A percentile compares a stretch with the other conserved stretches of the same genome.
These are phyloP conservation scores for Diplogelasinospora grovesii DNA, from an alignment of 495 filamentous ascomycete genomes.

Conservation along the genomic window DNA sequence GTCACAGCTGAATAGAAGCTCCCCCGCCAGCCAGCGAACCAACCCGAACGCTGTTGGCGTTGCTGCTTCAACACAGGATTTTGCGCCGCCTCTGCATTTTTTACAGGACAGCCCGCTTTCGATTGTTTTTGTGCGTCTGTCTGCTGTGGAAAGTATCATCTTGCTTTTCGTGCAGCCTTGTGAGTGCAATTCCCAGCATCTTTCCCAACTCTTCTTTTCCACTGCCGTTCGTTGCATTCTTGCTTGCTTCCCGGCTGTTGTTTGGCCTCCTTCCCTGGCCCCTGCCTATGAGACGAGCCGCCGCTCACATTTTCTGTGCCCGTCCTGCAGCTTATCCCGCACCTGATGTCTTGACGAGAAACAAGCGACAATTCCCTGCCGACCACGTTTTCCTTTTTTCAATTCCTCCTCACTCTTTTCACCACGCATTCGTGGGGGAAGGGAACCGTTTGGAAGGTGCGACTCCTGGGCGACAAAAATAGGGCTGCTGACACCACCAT, in stretches of 20 bases:
- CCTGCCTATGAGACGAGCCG: constrained; percentile 19
- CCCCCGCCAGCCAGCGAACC: too few species aligned
- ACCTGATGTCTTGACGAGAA: constrained; percentile 26
- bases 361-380: constrained; percentile 9
- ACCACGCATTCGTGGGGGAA: constrained; percentile 7
- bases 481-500: constrained; percentile 17
- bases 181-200: constrained; percentile 4
- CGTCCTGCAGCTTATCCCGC: constrained; percentile 21
- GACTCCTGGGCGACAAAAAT: constrained; percentile 22
- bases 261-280: constrained; percentile 3
- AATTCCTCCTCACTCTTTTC: constrained; percentile 4
- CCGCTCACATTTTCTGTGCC: constrained; percentile 18
- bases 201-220: not conserved
- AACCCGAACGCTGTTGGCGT: constrained; percentile 13
- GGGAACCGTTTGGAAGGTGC: constrained; percentile 16
- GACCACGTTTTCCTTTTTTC: constrained; percentile 8
- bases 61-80: constrained; percentile 23
- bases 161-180: constrained; percentile 14
- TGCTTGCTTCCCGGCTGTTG: constrained; percentile 2
- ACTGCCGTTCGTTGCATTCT: not conserved
- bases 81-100: constrained; percentile 25
- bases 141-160: constrained; percentile 2
- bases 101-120: constrained; percentile 17
- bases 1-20: not conserved
- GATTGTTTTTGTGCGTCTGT: constrained; percentile 25